Base-by-base conservation (phyloP, 495 filamentous ascomycete genomes). In the Penicillium egyptiacum region DNA sequence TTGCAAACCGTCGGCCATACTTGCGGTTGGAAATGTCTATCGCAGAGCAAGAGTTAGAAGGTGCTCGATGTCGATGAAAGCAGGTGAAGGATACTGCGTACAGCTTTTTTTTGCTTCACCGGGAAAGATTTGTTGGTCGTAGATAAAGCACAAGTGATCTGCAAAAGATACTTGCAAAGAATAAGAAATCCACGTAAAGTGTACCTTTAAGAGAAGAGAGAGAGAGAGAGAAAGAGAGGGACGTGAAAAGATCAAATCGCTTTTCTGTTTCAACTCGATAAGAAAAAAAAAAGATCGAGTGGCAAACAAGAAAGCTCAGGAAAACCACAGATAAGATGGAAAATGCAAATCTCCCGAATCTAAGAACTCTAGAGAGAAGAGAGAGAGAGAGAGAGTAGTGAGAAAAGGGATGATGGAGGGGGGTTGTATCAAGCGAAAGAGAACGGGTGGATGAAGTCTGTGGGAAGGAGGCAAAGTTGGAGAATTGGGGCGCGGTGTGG, bases 1-100 rank as follows among this genome's bases (percentile, higher is more conserved):
- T 73, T 92, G 91, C 63, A 98, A 85, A 78, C 95, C 86, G 74
- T 96, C 92, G 74, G 94, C 93, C 94, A 98, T 98, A 63, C 71
- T 86, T 79, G 66, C 70, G 79, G 60, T 56, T 71, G 37, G 41
- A 47, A 35, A 44, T 61, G 42, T 60, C 56, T 66, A 25, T 48
- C 2, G 41, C 11, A 28, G 40, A 19, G 37, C 19, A 55, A 51
- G 12, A 47, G 35, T 67, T 54, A 74, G 59, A 51, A 55, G 59
- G 50, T 69, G 54, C 23, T 25, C 48, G 23, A 26, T 22, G 47
- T 39, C n/a, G 58, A 42, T 23, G n/a, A 22, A 42, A 23, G 52
- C 50, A 55, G 20, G 53, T 26, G 31, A 12, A 43, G 28, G 53
- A 42, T 48, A 31, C 7, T 49, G 50, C 56, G 50, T 47, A 64